Evolutionary conservation across 2,329 filamentous ascomycete genomes (phyloP).

Genomic region (Myriosclerotinia curreyana): DNA sequence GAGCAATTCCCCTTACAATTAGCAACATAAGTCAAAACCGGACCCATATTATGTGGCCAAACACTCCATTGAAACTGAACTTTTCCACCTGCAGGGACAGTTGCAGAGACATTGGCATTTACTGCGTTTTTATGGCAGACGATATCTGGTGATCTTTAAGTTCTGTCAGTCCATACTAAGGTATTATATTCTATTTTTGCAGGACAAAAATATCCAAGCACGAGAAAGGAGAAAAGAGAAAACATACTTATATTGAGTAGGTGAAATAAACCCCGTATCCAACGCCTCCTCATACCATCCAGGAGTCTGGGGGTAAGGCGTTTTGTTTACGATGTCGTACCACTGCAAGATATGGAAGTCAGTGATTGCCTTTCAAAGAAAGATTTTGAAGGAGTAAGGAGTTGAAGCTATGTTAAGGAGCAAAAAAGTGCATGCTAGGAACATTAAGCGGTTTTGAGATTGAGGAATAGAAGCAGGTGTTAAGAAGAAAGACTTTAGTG

Average conservation of each 20-base stretch:
- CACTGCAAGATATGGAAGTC: constrained; percentile 13
- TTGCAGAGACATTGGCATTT: constrained; percentile 43
- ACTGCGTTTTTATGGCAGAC: constrained; percentile 48
- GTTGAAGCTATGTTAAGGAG: too few relatives aligned
- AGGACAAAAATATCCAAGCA: too few relatives aligned
- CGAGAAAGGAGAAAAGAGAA: not conserved
- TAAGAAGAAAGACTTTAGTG: too few relatives aligned
- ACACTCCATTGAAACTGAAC: constrained; percentile 49
- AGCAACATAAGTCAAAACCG: constrained; percentile 36
- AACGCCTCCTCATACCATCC: constrained; percentile 46
- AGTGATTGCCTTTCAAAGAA: too few relatives aligned
- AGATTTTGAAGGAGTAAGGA: too few relatives aligned
- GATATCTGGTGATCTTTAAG: constrained; percentile 42
- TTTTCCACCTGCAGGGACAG: constrained; percentile 46
- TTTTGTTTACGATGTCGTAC: constrained; percentile 25
- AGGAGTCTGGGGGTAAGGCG: constrained; percentile 32
- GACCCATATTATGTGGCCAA: constrained; percentile 49
- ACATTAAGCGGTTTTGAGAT: too few relatives aligned
- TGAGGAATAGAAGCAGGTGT: too few relatives aligned
- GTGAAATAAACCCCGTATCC: constrained; percentile 53
- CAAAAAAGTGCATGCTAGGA: too few relatives aligned
- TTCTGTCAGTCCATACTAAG: not conserved
- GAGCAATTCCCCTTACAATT: constrained; percentile 42
- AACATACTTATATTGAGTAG: constrained; percentile 41
- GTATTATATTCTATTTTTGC: too few relatives aligned